Percentiles rank a stretch among this genome's conserved stretches.
These are phyloP conservation scores for Beauveria brongniartii DNA, from an alignment of 2,329 filamentous ascomycete genomes.

Conservation along the genomic window DNA sequence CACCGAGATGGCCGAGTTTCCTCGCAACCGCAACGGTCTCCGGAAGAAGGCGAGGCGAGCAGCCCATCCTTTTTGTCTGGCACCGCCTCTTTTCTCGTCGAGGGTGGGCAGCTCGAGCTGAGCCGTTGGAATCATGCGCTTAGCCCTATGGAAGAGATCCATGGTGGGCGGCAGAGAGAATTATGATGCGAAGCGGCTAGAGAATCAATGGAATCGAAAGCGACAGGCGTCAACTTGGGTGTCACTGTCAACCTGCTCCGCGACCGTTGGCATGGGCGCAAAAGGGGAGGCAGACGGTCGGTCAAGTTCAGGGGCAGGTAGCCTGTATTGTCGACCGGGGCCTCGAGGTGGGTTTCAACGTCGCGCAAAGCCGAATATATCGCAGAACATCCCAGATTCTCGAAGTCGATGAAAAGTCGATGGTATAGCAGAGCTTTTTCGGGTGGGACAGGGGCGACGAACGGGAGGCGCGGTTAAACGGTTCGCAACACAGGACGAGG, in stretches of 20 bases:
- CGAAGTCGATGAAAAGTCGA: background rate
- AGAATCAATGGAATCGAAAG: background rate
- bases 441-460: background rate
- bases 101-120: conserved; percentile 38
- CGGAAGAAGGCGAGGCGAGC: conserved; percentile 70
- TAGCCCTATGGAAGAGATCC: conserved; percentile 51
- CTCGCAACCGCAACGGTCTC: conserved; percentile 77
- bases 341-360: background rate
- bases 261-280: background rate
- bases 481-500: background rate
- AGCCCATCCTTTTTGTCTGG: conserved; percentile 32
- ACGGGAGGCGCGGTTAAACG: background rate
- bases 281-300: background rate
- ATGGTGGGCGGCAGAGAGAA: conserved; percentile 26
- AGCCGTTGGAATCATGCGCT: conserved; percentile 38
- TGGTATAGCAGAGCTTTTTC: background rate
- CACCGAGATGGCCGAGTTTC: conserved; percentile 87
- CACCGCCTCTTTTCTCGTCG: conserved; percentile 39
- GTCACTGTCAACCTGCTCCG: background rate
- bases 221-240: background rate
- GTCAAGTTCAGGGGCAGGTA: conserved; percentile 2
- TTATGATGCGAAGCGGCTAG: background rate
- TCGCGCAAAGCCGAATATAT: background rate
- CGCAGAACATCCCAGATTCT: background rate
- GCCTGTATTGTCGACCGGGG: background rate